Conservation (phyloP, 768 basidiomycete species). For the Termitomyces heimii region DNA sequence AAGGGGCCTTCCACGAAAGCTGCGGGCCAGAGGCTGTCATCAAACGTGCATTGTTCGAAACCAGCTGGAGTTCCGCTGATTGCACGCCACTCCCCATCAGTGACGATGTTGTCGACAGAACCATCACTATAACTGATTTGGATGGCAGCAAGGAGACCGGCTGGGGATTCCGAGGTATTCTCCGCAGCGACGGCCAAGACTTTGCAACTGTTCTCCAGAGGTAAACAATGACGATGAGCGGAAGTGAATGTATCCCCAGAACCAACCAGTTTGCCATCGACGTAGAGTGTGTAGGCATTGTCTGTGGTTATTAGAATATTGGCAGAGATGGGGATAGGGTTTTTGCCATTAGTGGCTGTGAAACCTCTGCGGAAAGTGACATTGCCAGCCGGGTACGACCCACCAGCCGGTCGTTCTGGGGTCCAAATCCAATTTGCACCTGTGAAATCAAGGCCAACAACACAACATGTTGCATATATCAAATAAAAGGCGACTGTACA, state of each 20-base stretch:
- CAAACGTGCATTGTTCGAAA: slow-evolving; percentile 22
- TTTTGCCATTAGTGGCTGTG: slow-evolving; percentile 18
- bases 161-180: slow-evolving; percentile 15
- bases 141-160: slow-evolving; percentile 24
- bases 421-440: slow-evolving; percentile 27
- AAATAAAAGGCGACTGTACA: no score
- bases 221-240: slow-evolving; percentile 22
- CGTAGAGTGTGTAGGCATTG: slow-evolving; percentile 24
- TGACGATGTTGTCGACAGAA: slow-evolving; percentile 21
- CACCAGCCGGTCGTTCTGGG: slow-evolving; percentile 11
- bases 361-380: slow-evolving; percentile 24
- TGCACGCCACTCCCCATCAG: slow-evolving; percentile 24
- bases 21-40: slow-evolving; percentile 23
- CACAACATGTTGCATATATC: no score
- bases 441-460: slow-evolving; percentile 9
- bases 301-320: slow-evolving; percentile 24
- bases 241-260: slow-evolving; percentile 9
- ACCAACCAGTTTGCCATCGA: slow-evolving; percentile 23
- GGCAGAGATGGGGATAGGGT: slow-evolving; percentile 21
- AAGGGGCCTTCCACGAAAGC: slow-evolving; percentile 18
- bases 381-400: slow-evolving; percentile 17
- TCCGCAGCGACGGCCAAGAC: slow-evolving; percentile 24
- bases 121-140: slow-evolving; percentile 25
- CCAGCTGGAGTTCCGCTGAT: slow-evolving; percentile 17
- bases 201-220: slow-evolving; percentile 16